Conservation (phyloP, 1,139 yeast species). For the Diutina mesorugosa region DNA sequence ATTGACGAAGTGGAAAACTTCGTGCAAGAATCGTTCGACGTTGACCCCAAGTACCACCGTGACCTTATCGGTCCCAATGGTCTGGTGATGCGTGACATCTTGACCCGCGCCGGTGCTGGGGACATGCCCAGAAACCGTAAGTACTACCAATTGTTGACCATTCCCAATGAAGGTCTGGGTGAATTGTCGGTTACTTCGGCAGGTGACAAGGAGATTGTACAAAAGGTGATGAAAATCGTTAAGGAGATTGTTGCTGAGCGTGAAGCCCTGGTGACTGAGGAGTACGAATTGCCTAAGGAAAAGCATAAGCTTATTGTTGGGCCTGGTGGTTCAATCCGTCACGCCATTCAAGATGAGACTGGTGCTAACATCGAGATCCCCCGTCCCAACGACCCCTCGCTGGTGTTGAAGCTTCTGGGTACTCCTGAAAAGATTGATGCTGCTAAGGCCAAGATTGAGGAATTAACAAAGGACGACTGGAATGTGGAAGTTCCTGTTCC, state of each 20-base stretch:
- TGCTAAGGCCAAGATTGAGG: conserved; percentile 39
- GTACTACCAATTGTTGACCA: conserved; percentile 48
- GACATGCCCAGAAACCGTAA: conserved; percentile 26
- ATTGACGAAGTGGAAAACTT: conserved; percentile 58
- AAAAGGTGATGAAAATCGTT: conserved; percentile 53
- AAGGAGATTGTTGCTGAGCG: conserved; percentile 50
- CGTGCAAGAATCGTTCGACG: conserved; percentile 46
- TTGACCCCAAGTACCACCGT: conserved; percentile 71
- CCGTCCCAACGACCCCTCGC: conserved; percentile 36
- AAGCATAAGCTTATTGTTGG: conserved; percentile 76
- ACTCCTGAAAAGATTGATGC: conserved; percentile 47
- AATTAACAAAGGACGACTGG: conserved; percentile 43
- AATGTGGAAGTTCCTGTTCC: conserved; percentile 41
- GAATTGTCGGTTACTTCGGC: conserved; percentile 48
- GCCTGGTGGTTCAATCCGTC: conserved; percentile 66
- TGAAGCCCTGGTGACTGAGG: conserved; percentile 48
- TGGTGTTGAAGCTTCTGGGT: conserved; percentile 38
- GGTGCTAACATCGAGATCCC: conserved; percentile 61
- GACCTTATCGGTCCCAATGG: conserved; percentile 78
- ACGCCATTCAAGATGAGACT: conserved; percentile 58
- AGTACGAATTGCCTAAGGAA: conserved; percentile 53
- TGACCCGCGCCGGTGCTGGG: conserved; percentile 72
- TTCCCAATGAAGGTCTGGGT: conserved; percentile 66
- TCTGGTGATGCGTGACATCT: conserved; percentile 58
- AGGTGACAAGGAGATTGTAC: conserved; percentile 71